These are phyloP conservation scores for Colletotrichum tofieldiae DNA, from an alignment of 2,329 filamentous ascomycete genomes.

Conservation along the genomic window DNA sequence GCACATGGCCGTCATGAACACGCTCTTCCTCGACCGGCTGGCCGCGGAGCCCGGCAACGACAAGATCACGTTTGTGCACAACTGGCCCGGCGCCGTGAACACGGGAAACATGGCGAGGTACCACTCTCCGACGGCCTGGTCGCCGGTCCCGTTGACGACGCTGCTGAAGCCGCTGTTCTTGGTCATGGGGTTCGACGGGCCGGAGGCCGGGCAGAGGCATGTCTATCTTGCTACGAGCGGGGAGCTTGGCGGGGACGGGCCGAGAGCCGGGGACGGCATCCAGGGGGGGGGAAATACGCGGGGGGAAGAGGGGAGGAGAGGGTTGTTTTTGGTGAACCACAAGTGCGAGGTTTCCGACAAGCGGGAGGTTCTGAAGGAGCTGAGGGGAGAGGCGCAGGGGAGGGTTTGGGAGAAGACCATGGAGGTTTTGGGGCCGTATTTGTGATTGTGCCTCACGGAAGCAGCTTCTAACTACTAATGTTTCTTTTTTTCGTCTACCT, in stretches of 20 bases:
- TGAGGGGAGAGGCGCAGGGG: constrained; percentile 28
- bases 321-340: constrained; percentile 35
- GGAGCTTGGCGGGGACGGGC: constrained; percentile 23
- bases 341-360: constrained; percentile 36
- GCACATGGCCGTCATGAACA: constrained; percentile 43
- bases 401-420: constrained; percentile 42
- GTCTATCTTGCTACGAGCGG: constrained; percentile 37
- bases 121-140: constrained; percentile 9
- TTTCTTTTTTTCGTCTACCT: neutral
- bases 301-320: neutral
- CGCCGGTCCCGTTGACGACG: constrained; percentile 28
- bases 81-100: constrained; percentile 50
- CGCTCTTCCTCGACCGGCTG: constrained; percentile 47
- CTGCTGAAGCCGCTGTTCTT: constrained; percentile 38
- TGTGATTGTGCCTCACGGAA: neutral
- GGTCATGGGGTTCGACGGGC: constrained; percentile 11
- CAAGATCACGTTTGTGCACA: constrained; percentile 50
- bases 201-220: constrained; percentile 40
- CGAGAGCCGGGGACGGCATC: neutral
- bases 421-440: constrained; percentile 39
- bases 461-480: neutral
- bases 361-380: constrained; percentile 5
- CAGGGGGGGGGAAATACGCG: constrained; percentile 12
- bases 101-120: constrained; percentile 44
- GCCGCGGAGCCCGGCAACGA: constrained; percentile 40